These are phyloP conservation scores for Smittium mucronatum DNA, from an alignment of 371 early-diverging fungal species.

Conservation along the genomic window DNA sequence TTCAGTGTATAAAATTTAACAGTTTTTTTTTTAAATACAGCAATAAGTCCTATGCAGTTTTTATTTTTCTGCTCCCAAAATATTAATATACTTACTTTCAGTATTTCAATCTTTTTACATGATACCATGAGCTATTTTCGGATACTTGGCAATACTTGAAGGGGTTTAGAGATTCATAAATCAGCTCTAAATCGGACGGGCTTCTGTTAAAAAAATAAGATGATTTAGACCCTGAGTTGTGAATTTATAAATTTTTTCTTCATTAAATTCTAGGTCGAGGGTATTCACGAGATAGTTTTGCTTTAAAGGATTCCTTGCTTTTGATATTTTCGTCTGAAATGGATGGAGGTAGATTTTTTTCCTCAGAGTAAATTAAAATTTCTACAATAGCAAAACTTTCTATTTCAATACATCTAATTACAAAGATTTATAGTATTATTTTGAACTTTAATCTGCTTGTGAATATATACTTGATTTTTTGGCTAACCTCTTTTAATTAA, in stretches of 20 bases:
- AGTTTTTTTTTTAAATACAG: background rate
- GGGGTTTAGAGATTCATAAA: background rate
- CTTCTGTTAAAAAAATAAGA: background rate
- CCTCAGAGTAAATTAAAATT: too few relatives aligned
- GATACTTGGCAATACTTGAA: background rate
- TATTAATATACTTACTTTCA: background rate
- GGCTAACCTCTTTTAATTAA: too few relatives aligned
- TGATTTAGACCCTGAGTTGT: background rate
- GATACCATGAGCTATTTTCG: background rate
- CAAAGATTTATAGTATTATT: too few relatives aligned
- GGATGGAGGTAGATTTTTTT: too few relatives aligned
- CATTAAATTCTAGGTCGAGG: background rate
- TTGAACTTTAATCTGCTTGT: background rate
- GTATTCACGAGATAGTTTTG: background rate
- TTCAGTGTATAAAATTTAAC: background rate
- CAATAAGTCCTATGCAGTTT: background rate
- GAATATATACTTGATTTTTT: background rate
- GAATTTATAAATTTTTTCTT: background rate
- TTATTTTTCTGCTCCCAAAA: background rate
- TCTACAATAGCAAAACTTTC: too few relatives aligned
- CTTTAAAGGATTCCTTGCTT: background rate
- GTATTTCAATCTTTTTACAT: background rate
- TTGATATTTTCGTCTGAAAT: too few relatives aligned
- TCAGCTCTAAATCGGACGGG: background rate
- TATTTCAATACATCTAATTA: too few relatives aligned